Percentiles rank a stretch among this genome's conserved stretches.
These are phyloP conservation scores for Ophiocordyceps unilateralis DNA, from an alignment of 2,329 filamentous ascomycete genomes.

Conservation along the genomic window DNA sequence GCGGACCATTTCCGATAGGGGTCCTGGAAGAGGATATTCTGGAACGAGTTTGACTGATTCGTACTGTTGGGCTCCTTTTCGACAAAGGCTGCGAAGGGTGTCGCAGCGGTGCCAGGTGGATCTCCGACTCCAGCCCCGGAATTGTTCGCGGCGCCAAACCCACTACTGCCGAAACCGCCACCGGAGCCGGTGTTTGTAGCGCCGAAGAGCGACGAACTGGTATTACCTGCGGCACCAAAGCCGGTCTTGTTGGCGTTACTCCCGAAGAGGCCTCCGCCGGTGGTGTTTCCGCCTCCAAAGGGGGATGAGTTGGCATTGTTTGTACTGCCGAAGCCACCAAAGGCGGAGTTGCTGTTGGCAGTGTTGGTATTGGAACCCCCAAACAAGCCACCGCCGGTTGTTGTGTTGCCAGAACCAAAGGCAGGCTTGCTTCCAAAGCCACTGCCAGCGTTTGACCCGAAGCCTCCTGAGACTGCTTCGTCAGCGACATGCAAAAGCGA, in stretches of 20 bases:
- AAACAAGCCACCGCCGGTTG: slow-evolving; percentile 27
- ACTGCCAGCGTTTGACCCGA: slow-evolving; percentile 17
- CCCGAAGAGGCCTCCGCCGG: slow-evolving; percentile 36
- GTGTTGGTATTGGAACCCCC: slow-evolving; percentile 22
- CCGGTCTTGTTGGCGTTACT: slow-evolving; percentile 24
- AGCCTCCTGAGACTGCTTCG: slow-evolving; percentile 14
- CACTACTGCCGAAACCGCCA: slow-evolving; percentile 15
- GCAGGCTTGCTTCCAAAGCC: slow-evolving; percentile 30
- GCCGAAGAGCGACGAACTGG: slow-evolving; percentile 30
- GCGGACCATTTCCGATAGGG: slow-evolving; percentile 80
- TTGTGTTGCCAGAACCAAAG: slow-evolving; percentile 25
- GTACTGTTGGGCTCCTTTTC: slow-evolving; percentile 55
- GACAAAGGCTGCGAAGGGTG: slow-evolving; percentile 49
- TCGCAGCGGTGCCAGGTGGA: slow-evolving; percentile 50
- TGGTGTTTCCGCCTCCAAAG: slow-evolving; percentile 20
- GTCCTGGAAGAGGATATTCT: slow-evolving; percentile 63
- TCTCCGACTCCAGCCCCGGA: slow-evolving; percentile 35
- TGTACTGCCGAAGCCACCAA: slow-evolving; percentile 23
- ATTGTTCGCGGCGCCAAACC: slow-evolving; percentile 27
- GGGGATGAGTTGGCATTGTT: slow-evolving; percentile 16
- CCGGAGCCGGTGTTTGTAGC: slow-evolving; percentile 14
- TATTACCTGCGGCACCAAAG: slow-evolving; percentile 27
- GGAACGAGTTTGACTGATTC: slow-evolving; percentile 43
- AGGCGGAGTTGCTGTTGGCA: slow-evolving; percentile 16
- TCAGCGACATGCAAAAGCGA: background rate